These are phyloP conservation scores for Neospermospora avenae DNA, from an alignment of 2,329 filamentous ascomycete species.

Conservation along the genomic window DNA sequence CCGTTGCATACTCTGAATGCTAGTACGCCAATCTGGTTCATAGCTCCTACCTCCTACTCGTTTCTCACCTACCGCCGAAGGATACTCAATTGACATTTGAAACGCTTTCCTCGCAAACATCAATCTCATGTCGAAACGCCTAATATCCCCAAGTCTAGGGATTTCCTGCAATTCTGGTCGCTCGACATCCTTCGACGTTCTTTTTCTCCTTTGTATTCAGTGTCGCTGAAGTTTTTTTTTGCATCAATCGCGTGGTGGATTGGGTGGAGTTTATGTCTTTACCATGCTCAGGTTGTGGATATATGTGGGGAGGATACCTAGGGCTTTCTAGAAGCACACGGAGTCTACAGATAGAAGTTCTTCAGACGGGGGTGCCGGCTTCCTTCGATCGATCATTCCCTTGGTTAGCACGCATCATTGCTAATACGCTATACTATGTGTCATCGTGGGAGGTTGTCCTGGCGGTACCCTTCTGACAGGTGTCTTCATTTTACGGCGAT, in stretches of 20 bases:
- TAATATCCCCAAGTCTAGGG: conserved; percentile 17
- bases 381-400: conserved; percentile 28
- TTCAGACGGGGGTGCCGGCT: conserved; percentile 29
- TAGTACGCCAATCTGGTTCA: conserved; percentile 25
- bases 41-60: conserved; percentile 29
- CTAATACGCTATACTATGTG: conserved; percentile 20
- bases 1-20: conserved; percentile 24
- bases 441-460: conserved; percentile 28
- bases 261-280: conserved; percentile 11
- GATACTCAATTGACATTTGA: conserved; percentile 22
- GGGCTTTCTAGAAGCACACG: conserved; percentile 19
- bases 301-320: conserved; percentile 20
- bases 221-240: conserved; percentile 35
- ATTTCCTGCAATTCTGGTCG: conserved; percentile 23
- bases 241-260: conserved; percentile 28
- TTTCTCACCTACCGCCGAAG: conserved; percentile 18
- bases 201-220: conserved; percentile 34
- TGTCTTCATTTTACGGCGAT: conserved; percentile 27
- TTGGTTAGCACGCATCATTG: conserved; percentile 29
- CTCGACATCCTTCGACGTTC: conserved; percentile 22
- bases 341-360: conserved; percentile 33
- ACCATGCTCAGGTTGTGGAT: conserved; percentile 25
- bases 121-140: conserved; percentile 21
- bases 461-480: conserved; percentile 23
- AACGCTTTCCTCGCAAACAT: conserved; percentile 23